phyloP scores from a whole-genome alignment of 1,284 basidiomycete species.

The Irpex sp. region DNA sequence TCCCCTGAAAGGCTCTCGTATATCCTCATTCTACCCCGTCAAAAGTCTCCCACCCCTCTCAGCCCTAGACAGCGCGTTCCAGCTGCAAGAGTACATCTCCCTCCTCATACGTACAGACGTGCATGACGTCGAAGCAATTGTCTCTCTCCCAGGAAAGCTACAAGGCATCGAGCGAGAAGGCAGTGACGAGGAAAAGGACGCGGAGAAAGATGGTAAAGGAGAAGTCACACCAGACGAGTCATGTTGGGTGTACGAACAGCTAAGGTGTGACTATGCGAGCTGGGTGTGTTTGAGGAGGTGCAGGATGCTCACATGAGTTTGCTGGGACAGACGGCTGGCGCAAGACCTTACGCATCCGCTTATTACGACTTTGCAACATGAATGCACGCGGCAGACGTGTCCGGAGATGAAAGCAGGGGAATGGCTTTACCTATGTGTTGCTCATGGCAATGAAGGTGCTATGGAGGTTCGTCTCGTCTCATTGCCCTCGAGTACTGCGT shows the following conservation, averaged over 20 bases:
- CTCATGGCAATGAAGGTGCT: conserved; percentile 76
- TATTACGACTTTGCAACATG: conserved; percentile 80
- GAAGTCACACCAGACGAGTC: conserved; percentile 69
- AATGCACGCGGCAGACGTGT: conserved; percentile 82
- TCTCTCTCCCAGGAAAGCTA: conserved; percentile 61
- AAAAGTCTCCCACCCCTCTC: conserved; percentile 63
- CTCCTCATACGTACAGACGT: conserved; percentile 82
- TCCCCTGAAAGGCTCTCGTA: conserved; percentile 69
- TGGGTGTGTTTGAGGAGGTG: background rate
- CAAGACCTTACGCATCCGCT: conserved; percentile 90
- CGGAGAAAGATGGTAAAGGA: conserved; percentile 38
- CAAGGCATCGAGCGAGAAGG: conserved; percentile 13
- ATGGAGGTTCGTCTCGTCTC: conserved; percentile 54
- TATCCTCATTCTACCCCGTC: conserved; percentile 74
- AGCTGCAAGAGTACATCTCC: conserved; percentile 93
- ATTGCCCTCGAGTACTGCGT: conserved; percentile 8
- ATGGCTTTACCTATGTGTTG: conserved; percentile 95
- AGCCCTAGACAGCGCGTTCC: conserved; percentile 85
- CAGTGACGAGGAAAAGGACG: conserved; percentile 32
- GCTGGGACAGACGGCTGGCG: conserved; percentile 70
- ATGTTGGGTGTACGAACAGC: conserved; percentile 95
- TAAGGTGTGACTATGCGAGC: conserved; percentile 54
- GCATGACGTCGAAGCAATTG: conserved; percentile 83
- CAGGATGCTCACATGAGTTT: conserved; percentile 10
- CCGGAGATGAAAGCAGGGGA: conserved; percentile 97